Conservation (phyloP, 2,329 filamentous ascomycete genomes). For the Graphium sp. region DNA sequence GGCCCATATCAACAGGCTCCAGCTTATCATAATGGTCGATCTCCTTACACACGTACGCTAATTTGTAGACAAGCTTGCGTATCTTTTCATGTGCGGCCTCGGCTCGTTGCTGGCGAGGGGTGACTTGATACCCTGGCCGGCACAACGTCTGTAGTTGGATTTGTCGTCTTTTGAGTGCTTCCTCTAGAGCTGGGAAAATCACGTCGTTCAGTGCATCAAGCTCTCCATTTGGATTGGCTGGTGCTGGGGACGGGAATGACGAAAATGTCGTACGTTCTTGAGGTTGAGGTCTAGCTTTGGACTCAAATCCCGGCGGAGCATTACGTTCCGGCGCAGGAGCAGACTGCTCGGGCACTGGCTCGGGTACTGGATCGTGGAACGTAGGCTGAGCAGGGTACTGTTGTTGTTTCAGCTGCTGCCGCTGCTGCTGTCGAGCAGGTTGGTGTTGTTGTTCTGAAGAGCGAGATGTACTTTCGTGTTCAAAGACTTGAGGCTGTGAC, state of each 20-base stretch:
- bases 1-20: constrained; percentile 84
- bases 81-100: constrained; percentile 68
- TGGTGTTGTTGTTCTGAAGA: too few species aligned
- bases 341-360: too few species aligned
- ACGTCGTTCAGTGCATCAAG: constrained; percentile 81
- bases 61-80: constrained; percentile 63
- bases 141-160: constrained; percentile 38
- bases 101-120: constrained; percentile 50
- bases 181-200: constrained; percentile 81
- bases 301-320: constrained; percentile 10
- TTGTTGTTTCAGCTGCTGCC: too few species aligned
- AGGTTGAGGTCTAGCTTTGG: too few species aligned
- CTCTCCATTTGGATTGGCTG: constrained; percentile 45
- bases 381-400: constrained; percentile 8
- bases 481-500: constrained; percentile 8
- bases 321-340: too few species aligned
- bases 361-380: too few species aligned
- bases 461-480: too few species aligned
- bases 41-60: constrained; percentile 70
- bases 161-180: constrained; percentile 69
- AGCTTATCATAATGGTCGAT: constrained; percentile 79
- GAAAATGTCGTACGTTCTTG: too few species aligned
- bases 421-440: neutral
- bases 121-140: constrained; percentile 23
- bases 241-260: constrained; percentile 38